Evolutionary conservation across 805 yeast species (phyloP).

Genomic region (Suhomyces prunicola): DNA sequence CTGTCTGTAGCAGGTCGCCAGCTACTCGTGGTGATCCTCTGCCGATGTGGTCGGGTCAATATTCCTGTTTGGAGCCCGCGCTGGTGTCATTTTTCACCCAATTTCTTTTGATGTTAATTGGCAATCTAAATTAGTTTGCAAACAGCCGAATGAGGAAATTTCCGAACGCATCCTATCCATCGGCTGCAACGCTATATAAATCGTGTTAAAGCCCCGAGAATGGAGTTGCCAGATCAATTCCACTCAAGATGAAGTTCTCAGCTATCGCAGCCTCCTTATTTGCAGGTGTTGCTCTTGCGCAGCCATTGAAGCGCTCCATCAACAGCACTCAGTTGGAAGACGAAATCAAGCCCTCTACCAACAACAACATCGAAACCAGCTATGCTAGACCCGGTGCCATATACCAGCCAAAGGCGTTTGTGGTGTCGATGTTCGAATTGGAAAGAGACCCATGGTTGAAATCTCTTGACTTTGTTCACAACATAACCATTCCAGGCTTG

Average conservation of each 20-base stretch:
- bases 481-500: slow-evolving; percentile 63
- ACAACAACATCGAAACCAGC: slow-evolving; percentile 18
- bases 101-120: background rate
- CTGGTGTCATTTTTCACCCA: background rate
- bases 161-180: background rate
- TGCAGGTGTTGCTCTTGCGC: slow-evolving; percentile 12
- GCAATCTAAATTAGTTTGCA: background rate
- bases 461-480: slow-evolving; percentile 46
- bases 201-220: background rate
- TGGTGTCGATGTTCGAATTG: slow-evolving; percentile 52
- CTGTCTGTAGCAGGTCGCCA: too few species aligned
- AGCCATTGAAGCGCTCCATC: slow-evolving; percentile 16
- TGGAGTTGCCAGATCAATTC: background rate
- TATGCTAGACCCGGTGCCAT: slow-evolving; percentile 31
- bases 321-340: slow-evolving; percentile 11
- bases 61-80: background rate
- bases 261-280: background rate
- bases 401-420: slow-evolving; percentile 52
- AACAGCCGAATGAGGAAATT: background rate
- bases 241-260: background rate
- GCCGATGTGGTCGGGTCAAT: background rate
- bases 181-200: background rate
- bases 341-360: slow-evolving; percentile 1
- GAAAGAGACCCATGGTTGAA: slow-evolving; percentile 55
- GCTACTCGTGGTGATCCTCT: too few species aligned